Evolutionary conservation across 768 basidiomycete species (phyloP).

Genomic region (Auricularia auricula-judae): DNA sequence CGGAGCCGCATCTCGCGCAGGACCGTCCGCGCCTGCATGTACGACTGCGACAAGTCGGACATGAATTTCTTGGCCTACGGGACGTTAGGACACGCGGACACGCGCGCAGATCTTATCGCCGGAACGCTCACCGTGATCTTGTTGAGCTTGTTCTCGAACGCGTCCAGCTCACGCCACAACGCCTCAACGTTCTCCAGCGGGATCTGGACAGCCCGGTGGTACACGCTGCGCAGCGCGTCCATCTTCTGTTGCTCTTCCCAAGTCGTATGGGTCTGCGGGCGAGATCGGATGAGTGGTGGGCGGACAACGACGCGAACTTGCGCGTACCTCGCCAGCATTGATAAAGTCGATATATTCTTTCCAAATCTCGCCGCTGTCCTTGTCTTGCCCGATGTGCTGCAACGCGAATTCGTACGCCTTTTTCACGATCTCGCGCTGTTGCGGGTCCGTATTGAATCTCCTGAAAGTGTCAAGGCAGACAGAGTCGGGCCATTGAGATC

Average conservation of each 20-base stretch:
- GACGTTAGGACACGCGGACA: too few relatives aligned
- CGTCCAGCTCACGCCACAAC: conserved; percentile 88
- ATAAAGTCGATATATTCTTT: conserved; percentile 88
- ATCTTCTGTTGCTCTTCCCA: conserved; percentile 97
- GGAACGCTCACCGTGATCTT: conserved; percentile 52
- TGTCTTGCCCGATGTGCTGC: conserved; percentile 81
- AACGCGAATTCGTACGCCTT: conserved; percentile 92
- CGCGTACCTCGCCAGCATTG: conserved; percentile 60
- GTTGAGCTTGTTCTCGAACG: conserved; percentile 83
- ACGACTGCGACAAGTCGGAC: conserved; percentile 79
- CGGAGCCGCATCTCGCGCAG: conserved; percentile 69
- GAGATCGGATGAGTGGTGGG: not conserved
- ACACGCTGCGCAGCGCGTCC: conserved; percentile 83
- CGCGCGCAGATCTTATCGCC: not conserved
- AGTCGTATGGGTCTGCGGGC: conserved; percentile 51
- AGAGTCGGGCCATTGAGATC: not conserved
- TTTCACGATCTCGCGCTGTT: conserved; percentile 64
- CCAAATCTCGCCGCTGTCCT: conserved; percentile 89
- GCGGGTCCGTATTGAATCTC: conserved; percentile 55
- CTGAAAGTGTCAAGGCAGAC: conserved; percentile 22
- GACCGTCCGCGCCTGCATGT: conserved; percentile 90
- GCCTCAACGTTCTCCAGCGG: conserved; percentile 88
- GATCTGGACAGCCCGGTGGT: conserved; percentile 88
- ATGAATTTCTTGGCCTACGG: conserved; percentile 87
- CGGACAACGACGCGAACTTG: conserved; percentile 3